phyloP scores from a whole-genome alignment of 176 grass and related monocot genomes.

The Aegilops umbellulata region DNA sequence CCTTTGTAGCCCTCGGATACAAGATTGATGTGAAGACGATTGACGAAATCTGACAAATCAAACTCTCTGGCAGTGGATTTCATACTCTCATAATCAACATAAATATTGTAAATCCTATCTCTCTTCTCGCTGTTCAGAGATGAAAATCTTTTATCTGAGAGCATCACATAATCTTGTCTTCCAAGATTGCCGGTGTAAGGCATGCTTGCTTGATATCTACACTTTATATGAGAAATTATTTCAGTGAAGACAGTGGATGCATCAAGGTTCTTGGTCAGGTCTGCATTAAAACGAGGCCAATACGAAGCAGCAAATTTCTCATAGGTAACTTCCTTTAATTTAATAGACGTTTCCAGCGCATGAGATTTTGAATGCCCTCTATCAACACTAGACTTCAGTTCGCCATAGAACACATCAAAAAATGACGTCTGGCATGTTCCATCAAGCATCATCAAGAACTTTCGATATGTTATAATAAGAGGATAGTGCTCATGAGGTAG shows the following conservation, averaged over 20 bases:
- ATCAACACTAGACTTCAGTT: conserved; percentile 28
- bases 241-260: conserved; percentile 74
- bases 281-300: conserved; percentile 69
- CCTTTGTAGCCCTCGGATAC: conserved; percentile 41
- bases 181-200: conserved; percentile 19
- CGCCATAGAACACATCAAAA: conserved; percentile 59
- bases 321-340: conserved; percentile 72
- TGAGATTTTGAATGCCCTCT: conserved; percentile 48
- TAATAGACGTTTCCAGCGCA: conserved; percentile 51
- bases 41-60: conserved; percentile 88
- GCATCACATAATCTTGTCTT: conserved; percentile 56
- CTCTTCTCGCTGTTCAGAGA: conserved; percentile 42
- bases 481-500: conserved; percentile 47
- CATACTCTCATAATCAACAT: conserved; percentile 70
- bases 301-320: conserved; percentile 73
- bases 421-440: conserved; percentile 62
- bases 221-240: conserved; percentile 94
- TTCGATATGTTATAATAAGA: conserved; percentile 65
- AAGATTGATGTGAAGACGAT: conserved; percentile 42
- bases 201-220: conserved; percentile 18
- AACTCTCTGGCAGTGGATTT: conserved; percentile 56
- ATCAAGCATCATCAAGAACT: conserved; percentile 91
- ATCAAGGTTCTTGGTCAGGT: conserved; percentile 69
- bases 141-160: conserved; percentile 67
- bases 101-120: conserved; percentile 71